phyloP scores from a whole-genome alignment of 2,329 filamentous ascomycete species.

The Balansia obtecta region DNA sequence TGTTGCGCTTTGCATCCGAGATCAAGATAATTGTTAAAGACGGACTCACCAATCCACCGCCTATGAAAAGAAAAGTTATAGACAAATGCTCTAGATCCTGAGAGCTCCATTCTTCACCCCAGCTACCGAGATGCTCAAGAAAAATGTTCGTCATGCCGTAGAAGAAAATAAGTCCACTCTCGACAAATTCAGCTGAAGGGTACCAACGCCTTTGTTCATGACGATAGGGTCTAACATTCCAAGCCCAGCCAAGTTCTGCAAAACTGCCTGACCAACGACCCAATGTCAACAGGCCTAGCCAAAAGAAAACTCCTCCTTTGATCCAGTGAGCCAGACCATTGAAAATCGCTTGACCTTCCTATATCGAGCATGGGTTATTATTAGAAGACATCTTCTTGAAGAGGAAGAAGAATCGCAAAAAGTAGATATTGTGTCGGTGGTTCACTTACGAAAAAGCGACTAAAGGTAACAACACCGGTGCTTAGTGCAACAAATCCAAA shows the following conservation, averaged over 20 bases:
- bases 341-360: constrained; percentile 61
- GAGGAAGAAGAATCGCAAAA: not conserved
- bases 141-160: constrained; percentile 89
- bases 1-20: not conserved
- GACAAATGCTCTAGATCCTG: constrained; percentile 85
- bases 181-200: constrained; percentile 76
- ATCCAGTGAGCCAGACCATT: constrained; percentile 86
- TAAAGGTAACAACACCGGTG: constrained; percentile 65
- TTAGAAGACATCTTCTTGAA: too few relatives aligned
- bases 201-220: constrained; percentile 46
- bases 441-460: constrained; percentile 66
- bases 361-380: not conserved
- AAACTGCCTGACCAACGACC: constrained; percentile 87
- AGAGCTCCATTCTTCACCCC: constrained; percentile 59
- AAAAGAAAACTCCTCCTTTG: constrained; percentile 91
- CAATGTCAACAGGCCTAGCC: constrained; percentile 77
- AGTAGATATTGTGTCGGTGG: constrained; percentile 1
- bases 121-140: constrained; percentile 71
- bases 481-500: constrained; percentile 63
- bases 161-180: constrained; percentile 79
- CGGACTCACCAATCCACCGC: constrained; percentile 65
- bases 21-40: too few relatives aligned
- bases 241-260: constrained; percentile 84
- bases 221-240: constrained; percentile 65
- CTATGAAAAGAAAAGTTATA: constrained; percentile 88